Conservation (phyloP, 495 filamentous ascomycete species). For the Penicillium simplicissimum region DNA sequence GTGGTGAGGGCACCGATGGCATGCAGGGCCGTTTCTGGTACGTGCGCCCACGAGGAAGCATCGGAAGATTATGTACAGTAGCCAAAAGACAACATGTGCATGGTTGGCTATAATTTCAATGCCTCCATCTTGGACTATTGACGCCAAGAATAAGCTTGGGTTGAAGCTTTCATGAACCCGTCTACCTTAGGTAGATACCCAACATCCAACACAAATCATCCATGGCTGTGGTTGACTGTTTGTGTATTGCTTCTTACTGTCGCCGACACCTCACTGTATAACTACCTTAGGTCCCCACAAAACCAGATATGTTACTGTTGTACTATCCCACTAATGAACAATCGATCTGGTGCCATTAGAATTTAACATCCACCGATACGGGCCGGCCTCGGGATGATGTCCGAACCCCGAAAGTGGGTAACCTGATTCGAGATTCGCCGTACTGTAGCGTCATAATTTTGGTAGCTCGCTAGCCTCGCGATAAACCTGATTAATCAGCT, state of each 20-base stretch:
- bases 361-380: neutral
- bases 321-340: no score
- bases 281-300: neutral
- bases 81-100: neutral
- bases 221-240: neutral
- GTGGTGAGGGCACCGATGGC: neutral
- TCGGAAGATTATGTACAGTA: neutral
- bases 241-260: neutral
- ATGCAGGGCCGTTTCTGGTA: constrained; percentile 4
- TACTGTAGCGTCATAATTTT: constrained; percentile 1
- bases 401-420: neutral
- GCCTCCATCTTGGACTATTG: neutral
- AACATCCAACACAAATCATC: neutral
- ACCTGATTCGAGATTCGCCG: constrained; percentile 3
- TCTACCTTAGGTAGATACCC: neutral
- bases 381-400: neutral
- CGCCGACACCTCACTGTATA: neutral
- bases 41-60: neutral
- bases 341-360: no score
- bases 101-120: neutral
- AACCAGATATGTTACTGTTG: neutral
- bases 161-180: neutral
- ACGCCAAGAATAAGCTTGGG: neutral
- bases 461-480: constrained; percentile 4
- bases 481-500: constrained; percentile 25